Percentiles rank a stretch among this genome's conserved stretches.
phyloP scores from a whole-genome alignment of 495 filamentous ascomycete genomes.

The Penicillium subrubescens region DNA sequence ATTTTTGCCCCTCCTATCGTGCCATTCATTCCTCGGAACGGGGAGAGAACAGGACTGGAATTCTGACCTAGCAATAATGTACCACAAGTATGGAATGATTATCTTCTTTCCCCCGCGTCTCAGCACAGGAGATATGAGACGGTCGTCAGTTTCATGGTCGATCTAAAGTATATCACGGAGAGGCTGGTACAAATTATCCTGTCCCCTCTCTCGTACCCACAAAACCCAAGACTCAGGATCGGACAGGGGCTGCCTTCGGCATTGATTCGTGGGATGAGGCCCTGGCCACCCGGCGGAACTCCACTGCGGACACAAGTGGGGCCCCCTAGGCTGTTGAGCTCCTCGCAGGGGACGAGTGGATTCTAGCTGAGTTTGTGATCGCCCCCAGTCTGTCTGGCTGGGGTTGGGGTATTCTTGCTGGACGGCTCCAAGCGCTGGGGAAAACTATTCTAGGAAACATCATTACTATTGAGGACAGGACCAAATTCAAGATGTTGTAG shows the following conservation, averaged over 20 bases:
- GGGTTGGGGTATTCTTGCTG: neutral
- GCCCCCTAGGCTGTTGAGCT: neutral
- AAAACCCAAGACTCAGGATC: neutral
- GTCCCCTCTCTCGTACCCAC: neutral
- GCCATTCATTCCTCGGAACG: conserved; percentile 14
- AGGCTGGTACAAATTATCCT: conserved; percentile 4
- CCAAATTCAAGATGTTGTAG: neutral
- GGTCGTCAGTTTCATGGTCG: conserved; percentile 30
- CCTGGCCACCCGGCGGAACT: conserved; percentile 1
- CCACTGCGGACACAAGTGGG: conserved; percentile 3
- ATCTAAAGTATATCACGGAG: conserved; percentile 16
- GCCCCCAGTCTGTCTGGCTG: neutral
- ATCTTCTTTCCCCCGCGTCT: conserved; percentile 25
- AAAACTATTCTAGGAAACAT: conserved; percentile 2
- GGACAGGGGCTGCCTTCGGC: neutral
- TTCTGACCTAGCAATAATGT: conserved; percentile 19
- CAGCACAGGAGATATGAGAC: conserved; percentile 25
- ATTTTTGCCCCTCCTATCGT: neutral
- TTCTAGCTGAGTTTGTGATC: conserved; percentile 10
- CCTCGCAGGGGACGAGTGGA: conserved; percentile 3
- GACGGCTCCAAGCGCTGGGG: neutral
- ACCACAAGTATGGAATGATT: neutral
- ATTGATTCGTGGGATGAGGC: conserved; percentile 6
- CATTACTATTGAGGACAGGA: neutral
- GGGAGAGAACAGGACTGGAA: conserved; percentile 6